Evolutionary conservation across 768 basidiomycete genomes (phyloP).

Genomic region (Tricholoma furcatifolium): DNA sequence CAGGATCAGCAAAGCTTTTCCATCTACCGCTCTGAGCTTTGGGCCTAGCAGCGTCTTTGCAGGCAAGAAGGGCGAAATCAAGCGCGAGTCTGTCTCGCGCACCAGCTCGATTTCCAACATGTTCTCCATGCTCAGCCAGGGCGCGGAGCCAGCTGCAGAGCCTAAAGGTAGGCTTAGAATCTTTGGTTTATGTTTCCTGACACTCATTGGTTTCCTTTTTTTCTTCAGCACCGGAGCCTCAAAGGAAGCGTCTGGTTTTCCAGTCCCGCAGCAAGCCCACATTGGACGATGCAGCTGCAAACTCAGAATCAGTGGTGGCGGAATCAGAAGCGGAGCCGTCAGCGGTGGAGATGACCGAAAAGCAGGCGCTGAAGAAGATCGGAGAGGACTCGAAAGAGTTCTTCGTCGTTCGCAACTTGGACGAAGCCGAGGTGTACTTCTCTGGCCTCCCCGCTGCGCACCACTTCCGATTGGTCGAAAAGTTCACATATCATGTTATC

Average conservation of each 20-base stretch:
- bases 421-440: conserved; percentile 89
- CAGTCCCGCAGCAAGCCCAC: conserved; percentile 75
- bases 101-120: conserved; percentile 82
- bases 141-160: conserved; percentile 55
- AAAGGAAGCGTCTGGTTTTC: conserved; percentile 73
- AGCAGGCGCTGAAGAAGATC: conserved; percentile 72
- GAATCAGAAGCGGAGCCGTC: conserved; percentile 50
- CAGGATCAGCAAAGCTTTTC: conserved; percentile 70
- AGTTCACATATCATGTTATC: conserved; percentile 70
- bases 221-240: conserved; percentile 43
- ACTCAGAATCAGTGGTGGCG: conserved; percentile 31
- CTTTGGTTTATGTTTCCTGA: conserved; percentile 17
- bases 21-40: conserved; percentile 76
- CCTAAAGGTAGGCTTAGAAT: conserved; percentile 46
- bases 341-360: conserved; percentile 55
- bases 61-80: conserved; percentile 55
- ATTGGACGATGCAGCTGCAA: conserved; percentile 27
- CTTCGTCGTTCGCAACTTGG: conserved; percentile 78
- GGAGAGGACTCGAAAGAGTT: conserved; percentile 84
- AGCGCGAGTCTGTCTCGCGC: conserved; percentile 75
- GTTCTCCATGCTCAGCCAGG: conserved; percentile 82
- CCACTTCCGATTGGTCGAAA: conserved; percentile 68
- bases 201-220: conserved; percentile 35
- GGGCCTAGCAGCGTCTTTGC: conserved; percentile 85
- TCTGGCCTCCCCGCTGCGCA: conserved; percentile 63